Percentiles rank a stretch among this genome's conserved stretches.
Evolutionary conservation across 148 eudicot genomes (phyloP).

Genomic region (Heliamphora exappendiculata): DNA sequence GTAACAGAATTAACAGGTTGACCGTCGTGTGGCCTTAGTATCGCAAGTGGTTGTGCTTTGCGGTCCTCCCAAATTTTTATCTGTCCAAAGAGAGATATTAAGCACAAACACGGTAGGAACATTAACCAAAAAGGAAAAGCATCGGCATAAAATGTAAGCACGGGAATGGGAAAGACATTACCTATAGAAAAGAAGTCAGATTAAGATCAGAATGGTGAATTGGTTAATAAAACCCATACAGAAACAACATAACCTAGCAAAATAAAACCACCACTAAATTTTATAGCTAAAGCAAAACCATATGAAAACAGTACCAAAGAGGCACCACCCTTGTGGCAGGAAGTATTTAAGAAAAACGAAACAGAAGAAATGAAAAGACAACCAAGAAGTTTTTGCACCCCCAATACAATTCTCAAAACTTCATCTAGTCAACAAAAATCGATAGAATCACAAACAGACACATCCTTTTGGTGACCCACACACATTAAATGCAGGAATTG

Average conservation of each 20-base stretch:
- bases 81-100: constrained; percentile 29
- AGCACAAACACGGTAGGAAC: neutral
- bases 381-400: neutral
- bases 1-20: constrained; percentile 89
- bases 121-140: neutral
- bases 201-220: neutral
- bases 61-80: constrained; percentile 98
- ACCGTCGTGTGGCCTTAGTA: constrained; percentile 85
- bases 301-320: neutral
- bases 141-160: neutral
- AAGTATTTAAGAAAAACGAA: neutral
- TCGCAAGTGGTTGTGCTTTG: constrained; percentile 63
- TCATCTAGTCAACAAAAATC: too few species aligned
- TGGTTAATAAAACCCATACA: neutral
- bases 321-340: neutral
- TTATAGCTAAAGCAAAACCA: neutral
- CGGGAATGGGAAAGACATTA: neutral
- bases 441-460: neutral
- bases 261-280: neutral
- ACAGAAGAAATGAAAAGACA: neutral
- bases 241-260: neutral
- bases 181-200: neutral
- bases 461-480: neutral
- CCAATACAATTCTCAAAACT: neutral
- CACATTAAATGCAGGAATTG: neutral